Conservation (phyloP, 2,329 filamentous ascomycete genomes). For the Ophiosphaerella herpotricha region DNA sequence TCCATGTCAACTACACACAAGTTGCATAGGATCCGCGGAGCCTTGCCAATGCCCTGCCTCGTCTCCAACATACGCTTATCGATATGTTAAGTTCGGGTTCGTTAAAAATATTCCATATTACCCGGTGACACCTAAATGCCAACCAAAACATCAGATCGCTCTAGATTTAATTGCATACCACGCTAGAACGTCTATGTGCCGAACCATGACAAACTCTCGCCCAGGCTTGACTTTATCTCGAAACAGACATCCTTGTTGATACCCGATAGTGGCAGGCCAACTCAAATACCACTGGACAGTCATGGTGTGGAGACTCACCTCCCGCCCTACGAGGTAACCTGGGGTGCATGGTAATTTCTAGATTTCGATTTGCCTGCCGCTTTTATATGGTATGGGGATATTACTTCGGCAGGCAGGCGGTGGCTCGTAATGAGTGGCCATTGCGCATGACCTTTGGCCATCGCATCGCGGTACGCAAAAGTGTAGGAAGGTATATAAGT, state of each 20-base stretch:
- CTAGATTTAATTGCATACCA: conserved; percentile 12
- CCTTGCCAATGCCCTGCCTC: neutral
- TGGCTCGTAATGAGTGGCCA: conserved; percentile 9
- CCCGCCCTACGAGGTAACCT: conserved; percentile 2
- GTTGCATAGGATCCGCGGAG: neutral
- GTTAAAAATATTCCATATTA: conserved; percentile 18
- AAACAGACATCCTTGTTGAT: conserved; percentile 9
- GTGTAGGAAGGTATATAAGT: conserved; percentile 14
- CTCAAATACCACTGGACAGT: neutral
- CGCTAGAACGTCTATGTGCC: neutral
- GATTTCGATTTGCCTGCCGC: conserved; percentile 5
- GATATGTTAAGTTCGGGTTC: conserved; percentile 14
- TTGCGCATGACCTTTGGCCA: conserved; percentile 1
- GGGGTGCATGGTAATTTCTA: conserved; percentile 12
- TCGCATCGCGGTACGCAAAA: neutral
- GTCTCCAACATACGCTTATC: conserved; percentile 11
- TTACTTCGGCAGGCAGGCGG: conserved; percentile 7
- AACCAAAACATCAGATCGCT: conserved; percentile 9
- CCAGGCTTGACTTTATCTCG: conserved; percentile 11
- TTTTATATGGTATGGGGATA: conserved; percentile 14
- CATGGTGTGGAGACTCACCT: conserved; percentile 1
- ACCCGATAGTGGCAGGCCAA: neutral
- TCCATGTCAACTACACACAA: neutral
- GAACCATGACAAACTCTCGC: conserved; percentile 1
- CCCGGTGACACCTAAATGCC: conserved; percentile 11